Base-by-base conservation (phyloP, 805 yeast genomes). In the Candida fluviatilis region DNA sequence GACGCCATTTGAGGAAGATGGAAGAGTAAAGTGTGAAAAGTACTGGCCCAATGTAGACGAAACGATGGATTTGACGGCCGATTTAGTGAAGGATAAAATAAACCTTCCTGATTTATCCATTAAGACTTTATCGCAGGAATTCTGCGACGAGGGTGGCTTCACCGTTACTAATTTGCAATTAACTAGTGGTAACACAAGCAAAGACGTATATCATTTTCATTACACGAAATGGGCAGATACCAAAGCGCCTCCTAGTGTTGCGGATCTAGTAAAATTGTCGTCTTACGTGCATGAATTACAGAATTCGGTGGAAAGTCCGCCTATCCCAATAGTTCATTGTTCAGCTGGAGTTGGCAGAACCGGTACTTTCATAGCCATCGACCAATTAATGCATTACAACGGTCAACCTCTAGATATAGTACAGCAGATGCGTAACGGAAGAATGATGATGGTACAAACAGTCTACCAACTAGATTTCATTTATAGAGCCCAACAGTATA, bases 291-390 rank as follows among this genome's bases (percentile, higher is more conserved):
- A 40, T 23, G 41, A 27, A 30, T 4, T 49, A 3, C 39, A 41
- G 27, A 13, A 34, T 4, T 14, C 42, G 5, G 17, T 25, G 2
- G 40, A 31, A 11, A 36, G 27, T 14, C 25, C 36, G 4, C 48
- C 51, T 1, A 36, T 46, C 3, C 69, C 68, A 12, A 54, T 57
- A 12, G 45, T 60, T 11, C 75, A 71, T 45, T 71, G 76, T 38
- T 69, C 75, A 5, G 76, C 76, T 5, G 76, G 76, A 0, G 75
- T 70, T 1, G 76, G 76, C 3, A 50, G 76, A 42, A 65, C 74
- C 1, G 71, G 71, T 2, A 62, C 70, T 0, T 60, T 63, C 37
- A 63, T 62, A 27, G 65, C 66, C 4, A 47, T 58, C 43, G 71
- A 58, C 52, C 64, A 60, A 48, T 41, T 67, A 40, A 35, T 54